Base-by-base conservation (phyloP, 75 land plant genomes). In the Gnetum montanum region DNA sequence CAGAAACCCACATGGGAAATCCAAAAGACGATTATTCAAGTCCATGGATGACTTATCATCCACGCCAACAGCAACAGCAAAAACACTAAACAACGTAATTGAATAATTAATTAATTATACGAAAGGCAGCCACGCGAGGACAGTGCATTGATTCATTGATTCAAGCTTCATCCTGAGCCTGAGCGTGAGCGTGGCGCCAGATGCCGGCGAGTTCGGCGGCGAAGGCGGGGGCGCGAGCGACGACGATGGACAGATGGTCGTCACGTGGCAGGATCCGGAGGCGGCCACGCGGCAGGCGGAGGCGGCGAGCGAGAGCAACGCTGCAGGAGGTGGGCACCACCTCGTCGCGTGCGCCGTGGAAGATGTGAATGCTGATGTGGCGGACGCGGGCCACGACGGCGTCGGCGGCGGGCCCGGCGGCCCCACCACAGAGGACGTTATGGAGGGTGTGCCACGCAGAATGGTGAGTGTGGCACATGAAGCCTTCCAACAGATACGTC, bases 371-470 rank as follows among this genome's bases (percentile, higher is more conserved):
- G 12, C 57, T 49, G 65, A 85, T 82, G 44, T 55, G 65, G 31
- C 35, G 62, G 7, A 70, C 67, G 6, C 60, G 54, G 18, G 86
- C 73, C 4, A 44, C 40, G 4, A 66, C 80, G 26, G 82, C 44
- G 20, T 74, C 79, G 20, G 45, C 59, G 23, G 81, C 89, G 15
- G 83, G 40, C 16, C 73, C 76, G 28, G 59, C 69, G 0, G 78
- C 79, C 4, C 70, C 65, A 26, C 92, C 96, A 45, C 79, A 88
- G 29, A 90, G 72, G 20, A 88, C 65, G 72, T 88, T 92, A 81
- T 92, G 97, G 19, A 92, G 70, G 7, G 81, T 84, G 62, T 88
- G 93, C 92, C 92, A 92, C 12, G 93, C 92, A 6, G 88, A 70
- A 33, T 83, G 66, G 60, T 92, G 97, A 1, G 92, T 83, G 60